phyloP scores from a whole-genome alignment of 495 filamentous ascomycete species.

The Durotheca rogersii region DNA sequence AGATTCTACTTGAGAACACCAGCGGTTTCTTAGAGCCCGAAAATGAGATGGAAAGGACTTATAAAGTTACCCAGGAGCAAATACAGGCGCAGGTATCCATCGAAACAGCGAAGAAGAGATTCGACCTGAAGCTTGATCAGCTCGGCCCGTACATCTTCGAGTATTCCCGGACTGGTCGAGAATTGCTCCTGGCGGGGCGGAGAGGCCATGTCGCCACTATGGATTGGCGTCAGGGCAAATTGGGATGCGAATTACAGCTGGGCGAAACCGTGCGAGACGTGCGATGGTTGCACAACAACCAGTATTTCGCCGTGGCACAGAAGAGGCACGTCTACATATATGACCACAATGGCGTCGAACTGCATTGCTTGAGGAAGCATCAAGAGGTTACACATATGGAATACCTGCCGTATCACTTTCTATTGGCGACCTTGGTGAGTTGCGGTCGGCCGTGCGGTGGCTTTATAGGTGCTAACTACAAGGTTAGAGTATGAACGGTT shows the following conservation, averaged over 20 bases:
- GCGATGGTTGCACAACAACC: slow-evolving; percentile 92
- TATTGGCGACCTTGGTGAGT: slow-evolving; percentile 80
- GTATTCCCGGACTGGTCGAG: slow-evolving; percentile 84
- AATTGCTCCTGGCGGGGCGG: slow-evolving; percentile 79
- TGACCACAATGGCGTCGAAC: slow-evolving; percentile 80
- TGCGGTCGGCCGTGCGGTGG: background rate
- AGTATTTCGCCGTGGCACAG: slow-evolving; percentile 95
- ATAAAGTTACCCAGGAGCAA: slow-evolving; percentile 88
- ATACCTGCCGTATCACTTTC: slow-evolving; percentile 94
- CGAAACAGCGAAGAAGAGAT: slow-evolving; percentile 85
- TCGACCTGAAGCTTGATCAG: slow-evolving; percentile 79
- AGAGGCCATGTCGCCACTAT: slow-evolving; percentile 96
- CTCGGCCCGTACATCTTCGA: slow-evolving; percentile 85
- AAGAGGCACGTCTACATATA: slow-evolving; percentile 96
- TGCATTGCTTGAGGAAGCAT: slow-evolving; percentile 87
- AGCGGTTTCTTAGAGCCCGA: slow-evolving; percentile 87
- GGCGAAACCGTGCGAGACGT: slow-evolving; percentile 86
- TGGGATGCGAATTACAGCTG: slow-evolving; percentile 88
- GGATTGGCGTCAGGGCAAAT: slow-evolving; percentile 90
- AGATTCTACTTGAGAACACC: slow-evolving; percentile 89
- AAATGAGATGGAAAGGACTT: slow-evolving; percentile 83
- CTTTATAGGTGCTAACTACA: slow-evolving; percentile 27
- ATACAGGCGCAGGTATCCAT: slow-evolving; percentile 70
- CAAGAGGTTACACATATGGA: slow-evolving; percentile 93
- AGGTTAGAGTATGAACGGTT: slow-evolving; percentile 71